phyloP scores from a whole-genome alignment of 768 basidiomycete species.

The Lentinula guzmanii region DNA sequence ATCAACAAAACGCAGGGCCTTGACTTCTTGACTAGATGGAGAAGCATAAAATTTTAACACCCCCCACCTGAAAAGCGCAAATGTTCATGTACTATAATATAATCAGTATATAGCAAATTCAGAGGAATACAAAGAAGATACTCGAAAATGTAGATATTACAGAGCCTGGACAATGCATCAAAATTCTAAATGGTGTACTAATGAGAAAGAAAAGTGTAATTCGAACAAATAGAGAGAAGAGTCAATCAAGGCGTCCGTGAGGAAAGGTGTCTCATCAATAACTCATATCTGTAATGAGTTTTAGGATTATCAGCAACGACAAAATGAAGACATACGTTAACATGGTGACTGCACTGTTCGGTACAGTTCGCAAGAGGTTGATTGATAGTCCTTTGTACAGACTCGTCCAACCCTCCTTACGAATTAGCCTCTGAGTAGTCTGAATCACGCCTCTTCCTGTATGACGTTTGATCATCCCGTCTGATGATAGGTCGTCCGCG shows the following conservation, averaged over 20 bases:
- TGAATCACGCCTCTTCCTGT: constrained; percentile 62
- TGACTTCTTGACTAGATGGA: no score
- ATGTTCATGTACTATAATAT: neutral
- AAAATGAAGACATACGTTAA: constrained; percentile 56
- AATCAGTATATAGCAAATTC: neutral
- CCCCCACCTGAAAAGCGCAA: neutral
- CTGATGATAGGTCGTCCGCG: constrained; percentile 50
- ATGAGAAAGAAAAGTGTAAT: neutral
- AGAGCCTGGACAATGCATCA: neutral
- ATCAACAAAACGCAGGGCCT: no score
- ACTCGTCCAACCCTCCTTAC: constrained; percentile 82
- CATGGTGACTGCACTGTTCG: constrained; percentile 94
- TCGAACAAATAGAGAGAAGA: neutral
- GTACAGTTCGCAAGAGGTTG: constrained; percentile 91
- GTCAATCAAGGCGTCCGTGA: constrained; percentile 22
- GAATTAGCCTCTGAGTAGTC: constrained; percentile 66
- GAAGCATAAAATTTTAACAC: no score
- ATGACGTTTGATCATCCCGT: constrained; percentile 54
- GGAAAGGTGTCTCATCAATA: constrained; percentile 47
- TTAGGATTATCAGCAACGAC: neutral
- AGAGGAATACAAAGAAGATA: constrained; percentile 1
- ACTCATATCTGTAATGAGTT: constrained; percentile 34
- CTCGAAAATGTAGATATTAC: constrained; percentile 11
- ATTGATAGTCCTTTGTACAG: constrained; percentile 93
- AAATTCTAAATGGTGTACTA: neutral